phyloP scores from a whole-genome alignment of 2,329 filamentous ascomycete genomes.

The Tolypocladium guangdongense region DNA sequence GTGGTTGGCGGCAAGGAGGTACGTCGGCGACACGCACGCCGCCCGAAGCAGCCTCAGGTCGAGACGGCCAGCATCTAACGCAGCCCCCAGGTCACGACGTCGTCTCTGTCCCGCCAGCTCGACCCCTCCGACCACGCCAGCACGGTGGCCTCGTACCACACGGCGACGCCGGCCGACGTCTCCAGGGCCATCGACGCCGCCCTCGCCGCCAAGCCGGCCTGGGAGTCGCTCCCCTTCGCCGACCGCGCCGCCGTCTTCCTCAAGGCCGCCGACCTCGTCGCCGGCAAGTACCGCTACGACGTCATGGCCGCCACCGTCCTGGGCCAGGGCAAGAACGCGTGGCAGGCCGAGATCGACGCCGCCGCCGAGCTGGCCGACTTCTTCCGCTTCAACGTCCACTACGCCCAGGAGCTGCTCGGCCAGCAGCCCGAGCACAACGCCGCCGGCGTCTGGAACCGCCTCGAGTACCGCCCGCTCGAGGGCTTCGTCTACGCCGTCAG shows the following conservation, averaged over 20 bases:
- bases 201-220: slow-evolving; percentile 72
- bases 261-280: slow-evolving; percentile 86
- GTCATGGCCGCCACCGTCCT: slow-evolving; percentile 95
- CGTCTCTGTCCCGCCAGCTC: slow-evolving; percentile 56
- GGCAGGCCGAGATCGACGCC: slow-evolving; percentile 97
- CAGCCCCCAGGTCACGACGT: slow-evolving; percentile 49
- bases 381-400: slow-evolving; percentile 87
- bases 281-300: slow-evolving; percentile 90
- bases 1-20: slow-evolving; percentile 77
- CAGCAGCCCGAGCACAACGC: slow-evolving; percentile 80
- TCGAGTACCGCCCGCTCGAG: slow-evolving; percentile 82
- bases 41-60: background rate
- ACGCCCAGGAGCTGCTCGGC: slow-evolving; percentile 81
- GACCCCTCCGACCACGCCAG: slow-evolving; percentile 75
- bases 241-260: slow-evolving; percentile 90
- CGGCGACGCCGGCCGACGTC: slow-evolving; percentile 68
- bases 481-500: slow-evolving; percentile 92
- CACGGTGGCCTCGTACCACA: slow-evolving; percentile 73
- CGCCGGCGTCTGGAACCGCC: slow-evolving; percentile 79
- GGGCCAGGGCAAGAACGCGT: slow-evolving; percentile 95
- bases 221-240: slow-evolving; percentile 79
- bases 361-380: slow-evolving; percentile 91
- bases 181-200: slow-evolving; percentile 71
- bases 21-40: slow-evolving; percentile 13
- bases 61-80: background rate